A percentile compares a stretch with the other conserved stretches of the same genome.
phyloP scores from a whole-genome alignment of 345 rosid genomes.

The Lepidium aucheri region DNA sequence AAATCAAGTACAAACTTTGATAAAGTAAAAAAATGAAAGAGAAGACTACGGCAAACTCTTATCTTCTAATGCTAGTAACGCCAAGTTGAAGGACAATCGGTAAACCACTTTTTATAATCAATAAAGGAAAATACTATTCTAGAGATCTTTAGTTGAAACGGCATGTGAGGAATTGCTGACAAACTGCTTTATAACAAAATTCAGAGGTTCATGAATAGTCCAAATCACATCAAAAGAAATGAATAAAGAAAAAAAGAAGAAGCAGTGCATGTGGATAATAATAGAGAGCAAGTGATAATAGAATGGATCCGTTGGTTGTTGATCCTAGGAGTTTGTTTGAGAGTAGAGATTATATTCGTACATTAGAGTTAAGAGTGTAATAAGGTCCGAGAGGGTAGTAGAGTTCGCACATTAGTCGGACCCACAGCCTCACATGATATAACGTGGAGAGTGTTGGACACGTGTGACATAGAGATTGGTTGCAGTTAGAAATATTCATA shows the following conservation, averaged over 20 bases:
- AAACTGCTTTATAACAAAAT: slow-evolving; percentile 21
- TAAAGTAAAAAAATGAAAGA: neutral
- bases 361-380: neutral
- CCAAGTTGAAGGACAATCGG: slow-evolving; percentile 7
- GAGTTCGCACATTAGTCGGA: slow-evolving; percentile 21
- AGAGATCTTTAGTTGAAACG: slow-evolving; percentile 14
- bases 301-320: slow-evolving; percentile 20
- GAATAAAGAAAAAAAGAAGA: neutral
- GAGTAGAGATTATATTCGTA: slow-evolving; percentile 17
- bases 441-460: slow-evolving; percentile 29
- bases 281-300: slow-evolving; percentile 18
- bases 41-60: neutral
- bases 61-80: neutral
- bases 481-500: slow-evolving; percentile 6
- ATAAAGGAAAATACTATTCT: neutral
- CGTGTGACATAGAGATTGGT: slow-evolving; percentile 13
- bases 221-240: slow-evolving; percentile 14
- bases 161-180: slow-evolving; percentile 29
- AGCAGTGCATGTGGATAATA: slow-evolving; percentile 22
- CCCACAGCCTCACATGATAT: slow-evolving; percentile 32
- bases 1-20: neutral
- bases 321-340: slow-evolving; percentile 18
- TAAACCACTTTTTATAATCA: neutral
- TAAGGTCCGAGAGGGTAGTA: slow-evolving; percentile 6
- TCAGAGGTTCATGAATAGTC: slow-evolving; percentile 26